Conservation (phyloP, 2,329 filamentous ascomycete genomes). For the Fusarium udum region DNA sequence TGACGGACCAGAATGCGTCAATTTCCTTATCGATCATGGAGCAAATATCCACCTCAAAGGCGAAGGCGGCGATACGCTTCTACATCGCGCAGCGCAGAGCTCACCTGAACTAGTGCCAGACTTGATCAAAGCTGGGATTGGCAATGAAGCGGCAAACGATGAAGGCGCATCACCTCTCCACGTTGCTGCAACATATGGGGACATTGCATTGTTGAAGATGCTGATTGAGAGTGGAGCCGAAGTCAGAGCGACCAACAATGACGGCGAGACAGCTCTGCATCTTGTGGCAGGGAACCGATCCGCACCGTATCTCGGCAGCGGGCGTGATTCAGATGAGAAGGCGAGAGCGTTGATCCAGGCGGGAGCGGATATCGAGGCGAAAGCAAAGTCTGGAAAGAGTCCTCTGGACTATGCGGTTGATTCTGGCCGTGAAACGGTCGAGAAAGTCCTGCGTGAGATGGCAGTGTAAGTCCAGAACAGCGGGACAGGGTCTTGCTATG, state of each 20-base stretch:
- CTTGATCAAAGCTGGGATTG: background rate
- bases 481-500: too few species aligned
- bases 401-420: background rate
- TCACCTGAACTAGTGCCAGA: background rate
- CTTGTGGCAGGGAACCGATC: background rate
- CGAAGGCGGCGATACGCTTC: background rate
- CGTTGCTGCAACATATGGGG: background rate
- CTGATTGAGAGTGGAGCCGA: background rate
- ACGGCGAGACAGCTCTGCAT: background rate
- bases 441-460: too few species aligned
- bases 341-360: background rate
- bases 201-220: fast-evolving
- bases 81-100: background rate
- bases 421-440: too few species aligned
- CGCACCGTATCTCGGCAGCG: fast-evolving
- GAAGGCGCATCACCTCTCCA: background rate
- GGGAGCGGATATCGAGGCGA: background rate
- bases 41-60: background rate
- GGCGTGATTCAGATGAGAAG: too few species aligned
- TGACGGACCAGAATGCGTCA: background rate
- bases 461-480: too few species aligned
- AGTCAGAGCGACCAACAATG: background rate
- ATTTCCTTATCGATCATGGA: fast-evolving
- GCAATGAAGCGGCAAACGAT: background rate
- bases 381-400: background rate